Conservation (phyloP, 2,329 filamentous ascomycete species). For the Orbilia oligospora region DNA sequence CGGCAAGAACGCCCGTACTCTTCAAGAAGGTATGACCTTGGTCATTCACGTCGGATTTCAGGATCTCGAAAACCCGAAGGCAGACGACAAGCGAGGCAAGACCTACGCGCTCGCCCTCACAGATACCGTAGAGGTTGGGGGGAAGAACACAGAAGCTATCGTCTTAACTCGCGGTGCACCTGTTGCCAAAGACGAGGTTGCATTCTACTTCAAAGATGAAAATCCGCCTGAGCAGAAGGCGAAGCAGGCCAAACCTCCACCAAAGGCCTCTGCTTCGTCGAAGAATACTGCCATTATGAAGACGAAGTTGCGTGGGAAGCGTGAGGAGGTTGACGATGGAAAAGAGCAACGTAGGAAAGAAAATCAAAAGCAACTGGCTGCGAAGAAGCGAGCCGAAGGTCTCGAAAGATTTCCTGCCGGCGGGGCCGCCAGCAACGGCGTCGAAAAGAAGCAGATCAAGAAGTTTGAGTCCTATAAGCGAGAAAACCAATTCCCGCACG, state of each 20-base stretch:
- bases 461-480: conserved; percentile 99
- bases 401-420: conserved; percentile 83
- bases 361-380: conserved; percentile 90
- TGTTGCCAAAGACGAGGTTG: conserved; percentile 91
- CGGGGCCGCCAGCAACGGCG: conserved; percentile 81
- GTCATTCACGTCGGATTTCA: conserved; percentile 90
- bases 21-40: conserved; percentile 98
- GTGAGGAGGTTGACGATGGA: conserved; percentile 82
- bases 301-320: conserved; percentile 90
- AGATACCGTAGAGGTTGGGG: conserved; percentile 90
- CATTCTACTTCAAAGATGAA: conserved; percentile 98
- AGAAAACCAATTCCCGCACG: conserved; percentile 89
- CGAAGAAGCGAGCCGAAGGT: conserved; percentile 91
- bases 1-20: conserved; percentile 82
- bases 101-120: conserved; percentile 90
- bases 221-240: conserved; percentile 88
- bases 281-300: conserved; percentile 87
- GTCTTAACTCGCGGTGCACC: conserved; percentile 95
- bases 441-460: conserved; percentile 98
- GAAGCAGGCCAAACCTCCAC: conserved; percentile 83
- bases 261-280: conserved; percentile 78
- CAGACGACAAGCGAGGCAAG: conserved; percentile 90
- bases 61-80: conserved; percentile 87
- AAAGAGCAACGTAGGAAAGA: conserved; percentile 87
- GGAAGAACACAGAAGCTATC: conserved; percentile 77